These are phyloP conservation scores for Bacidia gigantensis DNA, from an alignment of 495 filamentous ascomycete genomes.

Conservation along the genomic window DNA sequence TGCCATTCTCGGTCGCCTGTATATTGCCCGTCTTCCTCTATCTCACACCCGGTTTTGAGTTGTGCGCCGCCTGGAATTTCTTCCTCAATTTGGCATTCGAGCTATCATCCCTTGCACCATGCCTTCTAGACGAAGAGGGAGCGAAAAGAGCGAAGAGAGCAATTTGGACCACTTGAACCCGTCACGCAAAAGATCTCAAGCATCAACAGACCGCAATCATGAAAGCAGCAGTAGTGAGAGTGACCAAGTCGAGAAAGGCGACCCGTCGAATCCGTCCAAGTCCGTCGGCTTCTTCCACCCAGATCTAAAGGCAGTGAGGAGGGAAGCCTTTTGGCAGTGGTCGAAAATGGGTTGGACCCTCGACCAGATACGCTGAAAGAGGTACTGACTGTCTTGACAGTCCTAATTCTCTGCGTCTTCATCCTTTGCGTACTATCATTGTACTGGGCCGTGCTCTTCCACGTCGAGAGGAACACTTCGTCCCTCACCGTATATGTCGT, in stretches of 20 bases:
- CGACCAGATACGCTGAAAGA: no score
- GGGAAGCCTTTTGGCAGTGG: conserved; percentile 30
- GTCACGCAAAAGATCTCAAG: not conserved
- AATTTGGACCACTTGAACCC: no score
- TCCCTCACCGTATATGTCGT: conserved; percentile 45
- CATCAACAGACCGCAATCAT: not conserved
- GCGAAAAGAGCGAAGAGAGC: no score
- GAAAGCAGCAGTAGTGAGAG: not conserved
- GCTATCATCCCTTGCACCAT: no score
- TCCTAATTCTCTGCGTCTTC: conserved; percentile 38
- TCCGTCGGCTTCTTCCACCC: conserved; percentile 40
- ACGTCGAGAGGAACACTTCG: conserved; percentile 33
- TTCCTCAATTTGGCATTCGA: no score
- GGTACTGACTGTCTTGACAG: no score
- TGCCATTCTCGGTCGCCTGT: not conserved
- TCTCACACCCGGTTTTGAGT: no score
- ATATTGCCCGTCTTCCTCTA: no score
- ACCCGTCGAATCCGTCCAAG: conserved; percentile 21
- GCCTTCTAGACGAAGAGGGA: no score
- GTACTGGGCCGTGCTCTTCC: conserved; percentile 45
- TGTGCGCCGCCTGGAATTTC: no score
- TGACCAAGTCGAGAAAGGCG: conserved; percentile 17
- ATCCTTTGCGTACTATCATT: conserved; percentile 42
- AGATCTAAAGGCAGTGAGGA: conserved; percentile 32
- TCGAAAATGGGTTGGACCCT: conserved; percentile 29